Percentiles rank a stretch among this genome's conserved stretches.
These are phyloP conservation scores for Chaetomiaceae sp. DNA, from an alignment of 2,329 filamentous ascomycete genomes.

Conservation along the genomic window DNA sequence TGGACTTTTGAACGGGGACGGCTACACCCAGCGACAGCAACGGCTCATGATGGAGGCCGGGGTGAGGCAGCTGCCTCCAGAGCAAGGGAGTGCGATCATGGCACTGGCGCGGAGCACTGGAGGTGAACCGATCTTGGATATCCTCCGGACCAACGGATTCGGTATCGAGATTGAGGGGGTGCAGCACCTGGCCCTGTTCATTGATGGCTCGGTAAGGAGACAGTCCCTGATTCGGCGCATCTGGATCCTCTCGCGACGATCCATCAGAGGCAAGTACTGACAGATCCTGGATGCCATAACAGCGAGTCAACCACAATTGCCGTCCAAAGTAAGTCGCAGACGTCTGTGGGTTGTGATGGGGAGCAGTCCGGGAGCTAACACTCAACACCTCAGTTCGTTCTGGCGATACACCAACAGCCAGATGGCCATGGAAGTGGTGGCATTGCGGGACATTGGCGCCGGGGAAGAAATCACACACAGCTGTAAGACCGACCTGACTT, in stretches of 20 bases:
- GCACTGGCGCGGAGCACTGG: constrained; percentile 20
- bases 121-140: constrained; percentile 23
- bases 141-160: constrained; percentile 28
- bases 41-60: constrained; percentile 21
- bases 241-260: neutral
- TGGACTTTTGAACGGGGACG: constrained; percentile 22
- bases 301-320: constrained; percentile 28
- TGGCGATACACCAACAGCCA: constrained; percentile 22
- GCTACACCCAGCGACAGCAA: constrained; percentile 11
- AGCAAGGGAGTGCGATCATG: constrained; percentile 18
- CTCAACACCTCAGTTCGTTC: constrained; percentile 15
- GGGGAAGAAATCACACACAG: constrained; percentile 26
- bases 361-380: neutral
- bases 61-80: constrained; percentile 19
- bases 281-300: no score
- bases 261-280: neutral
- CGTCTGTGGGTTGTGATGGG: neutral
- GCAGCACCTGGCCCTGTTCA: constrained; percentile 25
- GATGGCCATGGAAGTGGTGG: constrained; percentile 25
- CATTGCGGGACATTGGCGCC: constrained; percentile 20
- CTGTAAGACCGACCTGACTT: constrained; percentile 20
- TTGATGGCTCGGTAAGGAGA: constrained; percentile 24
- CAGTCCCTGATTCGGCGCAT: no score
- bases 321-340: constrained; percentile 23
- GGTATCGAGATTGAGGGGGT: constrained; percentile 27